These are phyloP conservation scores for Solanum hybrid DNA, from an alignment of 305 asterid species.

Conservation along the genomic window DNA sequence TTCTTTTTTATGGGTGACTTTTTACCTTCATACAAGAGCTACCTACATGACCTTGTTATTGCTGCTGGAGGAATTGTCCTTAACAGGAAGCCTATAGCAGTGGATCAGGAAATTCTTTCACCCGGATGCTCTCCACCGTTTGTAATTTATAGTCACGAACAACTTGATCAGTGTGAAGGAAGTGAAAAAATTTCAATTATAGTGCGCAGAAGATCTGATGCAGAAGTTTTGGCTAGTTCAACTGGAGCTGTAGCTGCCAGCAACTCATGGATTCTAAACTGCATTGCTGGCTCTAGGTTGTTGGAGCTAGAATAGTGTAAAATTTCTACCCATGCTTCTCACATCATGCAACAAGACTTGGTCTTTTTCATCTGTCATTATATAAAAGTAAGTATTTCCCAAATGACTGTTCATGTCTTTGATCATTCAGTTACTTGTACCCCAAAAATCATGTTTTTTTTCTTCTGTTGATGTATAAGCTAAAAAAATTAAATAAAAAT, in stretches of 20 bases:
- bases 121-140: constrained; percentile 22
- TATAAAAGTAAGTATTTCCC: neutral
- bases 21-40: constrained; percentile 56
- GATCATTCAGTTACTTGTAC: neutral
- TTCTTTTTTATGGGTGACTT: constrained; percentile 74
- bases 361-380: neutral
- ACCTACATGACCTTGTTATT: constrained; percentile 65
- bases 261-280: constrained; percentile 76
- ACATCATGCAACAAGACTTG: neutral
- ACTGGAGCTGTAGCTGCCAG: constrained; percentile 50
- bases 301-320: constrained; percentile 24
- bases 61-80: constrained; percentile 85
- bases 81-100: constrained; percentile 61
- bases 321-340: neutral
- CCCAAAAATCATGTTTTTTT: neutral
- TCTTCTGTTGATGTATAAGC: neutral
- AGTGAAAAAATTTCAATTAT: constrained; percentile 21
- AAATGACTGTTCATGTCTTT: neutral
- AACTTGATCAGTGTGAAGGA: constrained; percentile 37
- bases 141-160: constrained; percentile 55
- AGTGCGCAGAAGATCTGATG: constrained; percentile 29
- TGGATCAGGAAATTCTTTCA: constrained; percentile 17
- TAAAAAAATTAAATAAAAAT: neutral
- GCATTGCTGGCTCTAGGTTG: constrained; percentile 63
- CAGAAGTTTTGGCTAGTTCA: constrained; percentile 52